Evolutionary conservation across 306 rosid genomes (phyloP).

Genomic region (Trichosanthes cucumerina): DNA sequence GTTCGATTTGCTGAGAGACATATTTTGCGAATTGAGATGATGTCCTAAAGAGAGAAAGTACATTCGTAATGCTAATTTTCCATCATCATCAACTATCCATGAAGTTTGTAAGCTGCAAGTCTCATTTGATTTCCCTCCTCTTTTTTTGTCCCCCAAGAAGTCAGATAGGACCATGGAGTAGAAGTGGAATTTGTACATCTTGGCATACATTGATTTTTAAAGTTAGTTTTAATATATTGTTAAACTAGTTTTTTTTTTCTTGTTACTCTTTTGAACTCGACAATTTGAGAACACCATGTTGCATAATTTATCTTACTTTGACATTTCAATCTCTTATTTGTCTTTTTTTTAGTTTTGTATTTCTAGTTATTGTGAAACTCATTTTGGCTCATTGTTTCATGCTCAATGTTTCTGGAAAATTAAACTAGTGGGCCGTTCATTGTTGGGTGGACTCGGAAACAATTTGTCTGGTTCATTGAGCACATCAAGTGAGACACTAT

Average conservation of each 20-base stretch:
- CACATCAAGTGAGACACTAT: slow-evolving; percentile 33
- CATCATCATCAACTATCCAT: neutral
- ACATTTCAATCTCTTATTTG: neutral
- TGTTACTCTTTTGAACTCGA: neutral
- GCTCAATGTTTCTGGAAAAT: slow-evolving; percentile 8
- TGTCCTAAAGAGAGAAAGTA: neutral
- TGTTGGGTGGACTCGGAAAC: slow-evolving; percentile 45
- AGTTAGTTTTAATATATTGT: neutral
- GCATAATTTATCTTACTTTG: neutral
- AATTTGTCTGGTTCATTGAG: slow-evolving; percentile 29
- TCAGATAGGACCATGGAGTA: neutral
- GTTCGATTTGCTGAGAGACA: neutral
- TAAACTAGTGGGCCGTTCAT: slow-evolving; percentile 45
- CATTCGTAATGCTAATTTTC: neutral
- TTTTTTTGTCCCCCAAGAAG: neutral
- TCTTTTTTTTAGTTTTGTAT: neutral
- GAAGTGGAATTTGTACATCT: neutral
- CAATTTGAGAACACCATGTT: neutral
- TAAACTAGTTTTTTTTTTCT: neutral
- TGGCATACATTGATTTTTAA: neutral
- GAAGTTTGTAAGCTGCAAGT: neutral
- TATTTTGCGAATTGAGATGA: neutral
- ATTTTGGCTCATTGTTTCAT: neutral
- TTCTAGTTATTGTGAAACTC: neutral
- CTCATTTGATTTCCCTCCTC: neutral